These are phyloP conservation scores for Boletus sp. DNA, from an alignment of 768 basidiomycete genomes.

Conservation along the genomic window DNA sequence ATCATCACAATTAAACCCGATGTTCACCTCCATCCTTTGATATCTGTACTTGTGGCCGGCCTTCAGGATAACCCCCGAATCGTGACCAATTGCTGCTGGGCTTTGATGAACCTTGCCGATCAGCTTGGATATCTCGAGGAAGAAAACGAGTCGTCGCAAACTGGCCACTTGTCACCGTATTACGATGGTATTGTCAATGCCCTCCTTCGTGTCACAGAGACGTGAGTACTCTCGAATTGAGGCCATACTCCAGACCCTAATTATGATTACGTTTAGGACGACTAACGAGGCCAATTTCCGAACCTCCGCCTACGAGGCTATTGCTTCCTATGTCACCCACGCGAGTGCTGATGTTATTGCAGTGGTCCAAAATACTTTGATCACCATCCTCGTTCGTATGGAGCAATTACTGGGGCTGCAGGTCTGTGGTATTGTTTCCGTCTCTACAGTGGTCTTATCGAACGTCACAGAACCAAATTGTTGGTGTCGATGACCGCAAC, in stretches of 20 bases:
- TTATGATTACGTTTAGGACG: slow-evolving; percentile 42
- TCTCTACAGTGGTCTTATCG: neutral
- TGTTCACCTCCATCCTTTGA: slow-evolving; percentile 77
- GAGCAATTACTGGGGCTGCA: slow-evolving; percentile 83
- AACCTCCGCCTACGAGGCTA: slow-evolving; percentile 94
- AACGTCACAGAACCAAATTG: slow-evolving; percentile 71
- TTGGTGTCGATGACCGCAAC: slow-evolving; percentile 93
- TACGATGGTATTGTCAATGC: slow-evolving; percentile 85
- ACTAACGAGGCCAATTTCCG: slow-evolving; percentile 90
- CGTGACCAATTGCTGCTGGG: slow-evolving; percentile 93
- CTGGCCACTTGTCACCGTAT: slow-evolving; percentile 78
- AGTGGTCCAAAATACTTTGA: slow-evolving; percentile 77
- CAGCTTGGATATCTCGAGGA: slow-evolving; percentile 76
- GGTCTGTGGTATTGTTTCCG: slow-evolving; percentile 41
- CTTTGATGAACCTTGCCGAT: slow-evolving; percentile 91
- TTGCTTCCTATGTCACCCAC: slow-evolving; percentile 81
- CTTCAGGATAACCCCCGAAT: slow-evolving; percentile 81
- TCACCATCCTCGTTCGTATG: slow-evolving; percentile 85
- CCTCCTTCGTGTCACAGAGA: slow-evolving; percentile 83
- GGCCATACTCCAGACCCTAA: neutral
- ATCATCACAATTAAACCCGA: slow-evolving; percentile 85
- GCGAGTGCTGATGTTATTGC: slow-evolving; percentile 74
- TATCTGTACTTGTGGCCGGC: slow-evolving; percentile 79
- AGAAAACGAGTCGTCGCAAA: slow-evolving; percentile 48
- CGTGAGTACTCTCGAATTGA: slow-evolving; percentile 42